phyloP scores from a whole-genome alignment of 2,329 filamentous ascomycete genomes.

The Sporothrix brasiliensis region DNA sequence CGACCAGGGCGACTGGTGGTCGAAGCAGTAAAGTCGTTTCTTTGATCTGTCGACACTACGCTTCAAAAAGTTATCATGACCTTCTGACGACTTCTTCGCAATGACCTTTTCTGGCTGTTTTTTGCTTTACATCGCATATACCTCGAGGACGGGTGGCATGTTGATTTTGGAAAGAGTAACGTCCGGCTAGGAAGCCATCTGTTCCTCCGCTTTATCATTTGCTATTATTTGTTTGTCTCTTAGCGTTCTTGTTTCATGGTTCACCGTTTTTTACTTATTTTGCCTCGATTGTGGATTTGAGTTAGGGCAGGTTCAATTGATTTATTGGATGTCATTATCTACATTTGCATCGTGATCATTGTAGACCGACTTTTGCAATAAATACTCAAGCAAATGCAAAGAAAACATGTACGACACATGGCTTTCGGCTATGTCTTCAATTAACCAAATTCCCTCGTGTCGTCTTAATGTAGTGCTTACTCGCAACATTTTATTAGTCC shows the following conservation, averaged over 20 bases:
- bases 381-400: no score
- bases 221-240: slow-evolving; percentile 20
- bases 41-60: slow-evolving; percentile 12
- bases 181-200: neutral
- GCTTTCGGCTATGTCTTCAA: no score
- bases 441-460: no score
- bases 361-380: no score
- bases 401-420: no score
- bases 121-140: slow-evolving; percentile 8
- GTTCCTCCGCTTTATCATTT: slow-evolving; percentile 1
- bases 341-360: neutral
- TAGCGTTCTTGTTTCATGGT: slow-evolving; percentile 19
- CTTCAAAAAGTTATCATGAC: slow-evolving; percentile 21
- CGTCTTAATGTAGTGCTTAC: no score
- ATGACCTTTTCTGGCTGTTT: neutral
- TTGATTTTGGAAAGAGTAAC: slow-evolving; percentile 2
- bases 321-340: slow-evolving; percentile 11
- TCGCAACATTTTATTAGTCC: no score
- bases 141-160: slow-evolving; percentile 9
- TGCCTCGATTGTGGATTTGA: slow-evolving; percentile 12
- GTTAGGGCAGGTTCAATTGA: slow-evolving; percentile 27
- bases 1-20: slow-evolving; percentile 95
- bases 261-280: slow-evolving; percentile 12
- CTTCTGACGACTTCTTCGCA: slow-evolving; percentile 12
- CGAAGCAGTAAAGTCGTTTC: slow-evolving; percentile 35